phyloP scores from a whole-genome alignment of 2,329 filamentous ascomycete genomes.

The Exutisphaerella laricina region DNA sequence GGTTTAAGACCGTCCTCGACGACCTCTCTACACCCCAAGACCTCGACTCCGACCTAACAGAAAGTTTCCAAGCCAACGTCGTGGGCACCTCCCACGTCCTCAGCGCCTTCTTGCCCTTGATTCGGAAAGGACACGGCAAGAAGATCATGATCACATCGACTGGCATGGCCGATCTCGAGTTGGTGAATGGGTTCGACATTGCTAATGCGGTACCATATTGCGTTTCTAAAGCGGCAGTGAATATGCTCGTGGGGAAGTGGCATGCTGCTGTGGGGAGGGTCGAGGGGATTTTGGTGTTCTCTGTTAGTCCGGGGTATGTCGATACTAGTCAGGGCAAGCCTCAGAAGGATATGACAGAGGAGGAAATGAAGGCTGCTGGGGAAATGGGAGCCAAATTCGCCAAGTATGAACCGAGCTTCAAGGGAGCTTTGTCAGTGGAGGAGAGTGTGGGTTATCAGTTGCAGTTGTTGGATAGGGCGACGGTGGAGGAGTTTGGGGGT shows the following conservation, averaged over 20 bases:
- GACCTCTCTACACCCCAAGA: constrained; percentile 11
- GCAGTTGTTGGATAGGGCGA: constrained; percentile 35
- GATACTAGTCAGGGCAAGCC: constrained; percentile 22
- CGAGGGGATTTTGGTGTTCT: constrained; percentile 27
- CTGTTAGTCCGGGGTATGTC: constrained; percentile 27
- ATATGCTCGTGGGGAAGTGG: constrained; percentile 27
- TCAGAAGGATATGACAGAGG: constrained; percentile 15
- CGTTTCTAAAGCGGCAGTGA: constrained; percentile 27
- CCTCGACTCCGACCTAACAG: constrained; percentile 19
- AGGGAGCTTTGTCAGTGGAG: constrained; percentile 22
- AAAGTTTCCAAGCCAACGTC: constrained; percentile 24
- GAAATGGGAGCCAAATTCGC: constrained; percentile 34
- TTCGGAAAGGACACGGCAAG: constrained; percentile 23
- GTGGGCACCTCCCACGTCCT: constrained; percentile 25
- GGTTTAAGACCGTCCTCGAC: constrained; percentile 20
- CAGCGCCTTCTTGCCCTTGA: constrained; percentile 28
- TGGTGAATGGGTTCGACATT: constrained; percentile 20
- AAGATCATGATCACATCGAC: constrained; percentile 27
- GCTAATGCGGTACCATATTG: constrained; percentile 21
- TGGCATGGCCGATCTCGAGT: constrained; percentile 27
- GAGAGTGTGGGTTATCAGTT: constrained; percentile 31
- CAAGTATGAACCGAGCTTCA: constrained; percentile 29
- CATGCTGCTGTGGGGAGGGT: constrained; percentile 21
- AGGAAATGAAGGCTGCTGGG: constrained; percentile 25
- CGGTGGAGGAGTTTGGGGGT: constrained; percentile 45